Percentiles rank a stretch among this genome's conserved stretches.
These are phyloP conservation scores for Musa acuminata DNA, from an alignment of 176 grass and related monocot species.

Conservation along the genomic window DNA sequence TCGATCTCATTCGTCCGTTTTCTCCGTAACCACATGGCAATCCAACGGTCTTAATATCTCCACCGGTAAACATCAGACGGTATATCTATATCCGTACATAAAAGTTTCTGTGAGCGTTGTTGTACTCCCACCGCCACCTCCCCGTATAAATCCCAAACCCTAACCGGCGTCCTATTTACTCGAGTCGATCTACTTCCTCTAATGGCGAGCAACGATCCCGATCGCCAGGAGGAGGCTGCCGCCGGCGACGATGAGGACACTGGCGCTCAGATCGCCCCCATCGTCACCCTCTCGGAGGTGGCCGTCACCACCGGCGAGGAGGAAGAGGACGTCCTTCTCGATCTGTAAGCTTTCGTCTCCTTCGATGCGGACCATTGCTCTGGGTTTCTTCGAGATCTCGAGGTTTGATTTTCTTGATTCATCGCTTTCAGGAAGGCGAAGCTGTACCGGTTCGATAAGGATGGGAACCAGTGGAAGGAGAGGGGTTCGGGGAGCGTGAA, in stretches of 20 bases:
- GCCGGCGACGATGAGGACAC: constrained; percentile 77
- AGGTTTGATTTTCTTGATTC: background rate
- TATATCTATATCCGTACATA: no score
- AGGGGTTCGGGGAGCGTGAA: constrained; percentile 63
- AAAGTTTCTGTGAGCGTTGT: no score
- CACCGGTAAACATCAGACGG: no score
- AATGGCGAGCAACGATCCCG: constrained; percentile 25
- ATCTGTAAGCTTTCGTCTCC: constrained; percentile 40
- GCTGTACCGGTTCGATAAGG: constrained; percentile 61
- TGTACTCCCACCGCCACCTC: no score
- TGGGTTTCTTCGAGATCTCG: background rate
- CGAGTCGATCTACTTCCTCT: background rate
- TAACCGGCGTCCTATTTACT: background rate
- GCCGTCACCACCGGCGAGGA: constrained; percentile 70
- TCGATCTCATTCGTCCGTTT: no score
- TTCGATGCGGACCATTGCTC: background rate
- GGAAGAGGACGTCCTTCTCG: constrained; percentile 51
- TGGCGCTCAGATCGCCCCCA: constrained; percentile 62
- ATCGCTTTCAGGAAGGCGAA: constrained; percentile 48
- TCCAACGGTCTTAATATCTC: no score
- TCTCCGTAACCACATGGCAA: no score
- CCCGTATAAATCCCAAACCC: background rate
- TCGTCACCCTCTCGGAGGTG: constrained; percentile 71
- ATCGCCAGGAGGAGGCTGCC: constrained; percentile 19
- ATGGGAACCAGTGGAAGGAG: constrained; percentile 73